These are phyloP conservation scores for Pythium vanterpoolii DNA, from an alignment of 352 stramenopile genomes.

Conservation along the genomic window DNA sequence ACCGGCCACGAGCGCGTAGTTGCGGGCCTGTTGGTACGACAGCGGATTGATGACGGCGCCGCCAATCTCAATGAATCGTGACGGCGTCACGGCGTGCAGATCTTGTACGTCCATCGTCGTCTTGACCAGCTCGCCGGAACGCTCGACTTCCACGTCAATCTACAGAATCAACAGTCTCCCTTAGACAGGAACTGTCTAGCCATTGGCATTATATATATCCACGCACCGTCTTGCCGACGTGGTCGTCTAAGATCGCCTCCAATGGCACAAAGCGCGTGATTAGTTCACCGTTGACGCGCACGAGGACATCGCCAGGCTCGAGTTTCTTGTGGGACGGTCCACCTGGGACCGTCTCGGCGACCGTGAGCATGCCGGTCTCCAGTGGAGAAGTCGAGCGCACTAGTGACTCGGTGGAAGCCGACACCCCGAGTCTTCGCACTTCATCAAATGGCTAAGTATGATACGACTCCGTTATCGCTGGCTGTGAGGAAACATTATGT, in stretches of 20 bases:
- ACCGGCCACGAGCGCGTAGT: conserved; percentile 65
- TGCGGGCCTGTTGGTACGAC: conserved; percentile 89
- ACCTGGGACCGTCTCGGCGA: conserved; percentile 80
- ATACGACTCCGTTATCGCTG: not conserved
- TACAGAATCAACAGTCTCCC: conserved; percentile 9
- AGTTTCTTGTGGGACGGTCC: conserved; percentile 78
- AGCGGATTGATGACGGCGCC: conserved; percentile 87
- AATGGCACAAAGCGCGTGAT: conserved; percentile 88
- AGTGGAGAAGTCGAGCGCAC: conserved; percentile 78
- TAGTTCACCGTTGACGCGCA: conserved; percentile 75
- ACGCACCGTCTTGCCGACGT: conserved; percentile 60
- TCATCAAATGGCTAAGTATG: conserved; percentile 80
- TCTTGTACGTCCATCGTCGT: conserved; percentile 75
- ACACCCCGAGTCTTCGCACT: conserved; percentile 79
- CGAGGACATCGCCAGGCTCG: conserved; percentile 87
- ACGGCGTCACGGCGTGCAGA: conserved; percentile 82
- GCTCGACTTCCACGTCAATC: conserved; percentile 81
- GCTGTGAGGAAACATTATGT: not conserved
- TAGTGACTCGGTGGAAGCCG: conserved; percentile 64
- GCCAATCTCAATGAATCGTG: conserved; percentile 83
- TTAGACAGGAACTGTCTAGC: conserved; percentile 8
- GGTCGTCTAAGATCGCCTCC: conserved; percentile 78
- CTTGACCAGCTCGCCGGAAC: conserved; percentile 65
- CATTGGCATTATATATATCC: conserved; percentile 1
- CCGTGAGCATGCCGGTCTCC: conserved; percentile 90